These are phyloP conservation scores for Phytophthora crassamura DNA, from an alignment of 352 stramenopile genomes.

Conservation along the genomic window DNA sequence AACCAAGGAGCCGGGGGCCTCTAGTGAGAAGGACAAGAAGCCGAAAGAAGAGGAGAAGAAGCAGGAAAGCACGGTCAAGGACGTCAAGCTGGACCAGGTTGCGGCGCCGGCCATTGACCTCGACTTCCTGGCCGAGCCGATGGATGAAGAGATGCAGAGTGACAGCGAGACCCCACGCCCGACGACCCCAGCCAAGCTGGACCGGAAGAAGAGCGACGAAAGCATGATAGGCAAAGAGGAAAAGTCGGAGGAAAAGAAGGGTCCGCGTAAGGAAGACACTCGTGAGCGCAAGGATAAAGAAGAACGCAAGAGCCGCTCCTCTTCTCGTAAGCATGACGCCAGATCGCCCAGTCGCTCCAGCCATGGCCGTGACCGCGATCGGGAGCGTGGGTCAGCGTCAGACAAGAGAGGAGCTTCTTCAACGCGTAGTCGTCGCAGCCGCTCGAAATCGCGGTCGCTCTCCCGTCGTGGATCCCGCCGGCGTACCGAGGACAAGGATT, in stretches of 20 bases:
- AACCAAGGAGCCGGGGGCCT: constrained; percentile 17
- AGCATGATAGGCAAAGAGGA: constrained; percentile 36
- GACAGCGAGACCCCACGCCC: constrained; percentile 43
- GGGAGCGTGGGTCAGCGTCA: constrained; percentile 6
- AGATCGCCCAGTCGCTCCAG: constrained; percentile 37
- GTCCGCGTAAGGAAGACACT: constrained; percentile 22
- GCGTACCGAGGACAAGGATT: constrained; percentile 37
- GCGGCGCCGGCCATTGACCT: constrained; percentile 85
- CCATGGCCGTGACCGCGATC: constrained; percentile 34
- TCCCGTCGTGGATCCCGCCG: constrained; percentile 51
- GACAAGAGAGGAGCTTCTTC: constrained; percentile 35
- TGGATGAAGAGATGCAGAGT: constrained; percentile 57
- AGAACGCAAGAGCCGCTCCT: constrained; percentile 22
- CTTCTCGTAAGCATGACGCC: constrained; percentile 39
- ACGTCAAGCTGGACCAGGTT: constrained; percentile 82
- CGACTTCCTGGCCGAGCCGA: constrained; percentile 67
- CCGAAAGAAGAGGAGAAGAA: constrained; percentile 44
- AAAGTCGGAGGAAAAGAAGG: constrained; percentile 32
- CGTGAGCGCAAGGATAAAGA: constrained; percentile 20
- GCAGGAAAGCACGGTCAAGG: constrained; percentile 57
- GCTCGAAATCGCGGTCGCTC: constrained; percentile 54
- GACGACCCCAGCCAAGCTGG: constrained; percentile 22
- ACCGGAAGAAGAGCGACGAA: constrained; percentile 43
- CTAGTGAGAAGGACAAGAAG: constrained; percentile 40
- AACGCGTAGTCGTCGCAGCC: constrained; percentile 35